Base-by-base conservation (phyloP, 257 asterid species). In the Scutellaria baicalensis region DNA sequence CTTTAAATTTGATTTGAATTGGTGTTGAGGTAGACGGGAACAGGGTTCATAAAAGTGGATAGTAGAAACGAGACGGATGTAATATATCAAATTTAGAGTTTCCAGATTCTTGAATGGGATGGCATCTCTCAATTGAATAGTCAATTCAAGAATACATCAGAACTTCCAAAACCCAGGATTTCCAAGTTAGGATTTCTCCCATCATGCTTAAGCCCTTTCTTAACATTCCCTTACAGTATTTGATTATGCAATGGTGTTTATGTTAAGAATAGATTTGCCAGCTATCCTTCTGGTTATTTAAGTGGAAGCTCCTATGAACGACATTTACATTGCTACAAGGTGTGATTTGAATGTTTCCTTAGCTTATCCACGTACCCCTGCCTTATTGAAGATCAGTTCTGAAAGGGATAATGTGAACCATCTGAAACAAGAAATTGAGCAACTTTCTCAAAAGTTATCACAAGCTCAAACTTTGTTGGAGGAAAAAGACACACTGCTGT, bases 301-400 rank as follows among this genome's bases (percentile, higher is more conserved):
- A 27, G 42, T 44, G 10, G 27, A 58, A 18, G 36, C 27, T 81
- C 73, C 47, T 66, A 49, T 71, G 56, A 33, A 6, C 68, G 76
- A 60, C 4, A 40, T 70, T 66, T 59, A 59, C 17, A 10, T 48
- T 13, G 14, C 39, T 23, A 56, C 40, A 58, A 47, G 44, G 55
- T 49, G 27, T 52, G 31, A 52, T 54, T 69, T 67, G 77, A 52
- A 64, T 43, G 60, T 80, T 71, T 88, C 90, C 97, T 93, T 93
- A 84, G 88, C 96, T 81, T 86, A 61, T 80, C 65, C 77, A 93
- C 96, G 97, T 71, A 85, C 87, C 88, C 99, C 99, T 69, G 95
- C 96, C 79, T 80, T 93, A 76, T 73, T 93, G 85, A 93, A 93
- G 87, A 87, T 93, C 78, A 87, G 96, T 81, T 82, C 89, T 42